Evolutionary conservation across 352 stramenopile species (phyloP), one percentile per base, ranked within the genome.

Genomic region (Phytophthora idaei): DNA sequence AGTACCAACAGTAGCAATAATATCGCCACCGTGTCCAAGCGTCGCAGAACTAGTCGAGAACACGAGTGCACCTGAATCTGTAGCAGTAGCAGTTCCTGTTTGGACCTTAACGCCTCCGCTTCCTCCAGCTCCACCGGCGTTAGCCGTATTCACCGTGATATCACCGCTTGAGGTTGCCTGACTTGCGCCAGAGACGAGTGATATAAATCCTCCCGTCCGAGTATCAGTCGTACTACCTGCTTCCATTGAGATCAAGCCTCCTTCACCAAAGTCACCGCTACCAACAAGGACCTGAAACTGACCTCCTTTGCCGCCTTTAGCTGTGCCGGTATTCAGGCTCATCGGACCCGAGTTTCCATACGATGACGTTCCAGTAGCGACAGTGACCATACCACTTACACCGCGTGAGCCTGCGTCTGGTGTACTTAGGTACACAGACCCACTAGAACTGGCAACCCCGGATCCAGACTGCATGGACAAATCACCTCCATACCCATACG

Each of bases 241-340:
- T 58, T 82, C 69, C 15, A 97, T 45, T 9, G 74, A 75, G 2
- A 98, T 64, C 8, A 85, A 57, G 5, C 92, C 93, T 36, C 95
- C 95, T 73, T 94, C 78, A 28, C 88, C 91, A 31, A 84, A 80
- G 64, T 95, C 78, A 39, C 92, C 91, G 44, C 68, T 59, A n/a
- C 89, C 89, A 55, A 90, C 83, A 52, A 62, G 53, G 1, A 90
- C 36, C 57, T 77, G 51, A 32, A 96, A 63, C 25, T 78, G 62
- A 39, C 88, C 88, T 14, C 78, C 83, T 49, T 79, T 74, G 5
- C 85, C 84, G 25, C 61, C 65, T 57, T 66, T 74, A 32, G 85
- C 79, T 44, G 73, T 8, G 34, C 88, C 88, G 27, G 74, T 90
- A 29, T n/a, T 74, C 34, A 95, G 46, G 12, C 48, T 74, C 4